Evolutionary conservation across 2,329 filamentous ascomycete species (phyloP).

Genomic region (Dactylellina parvicollis): DNA sequence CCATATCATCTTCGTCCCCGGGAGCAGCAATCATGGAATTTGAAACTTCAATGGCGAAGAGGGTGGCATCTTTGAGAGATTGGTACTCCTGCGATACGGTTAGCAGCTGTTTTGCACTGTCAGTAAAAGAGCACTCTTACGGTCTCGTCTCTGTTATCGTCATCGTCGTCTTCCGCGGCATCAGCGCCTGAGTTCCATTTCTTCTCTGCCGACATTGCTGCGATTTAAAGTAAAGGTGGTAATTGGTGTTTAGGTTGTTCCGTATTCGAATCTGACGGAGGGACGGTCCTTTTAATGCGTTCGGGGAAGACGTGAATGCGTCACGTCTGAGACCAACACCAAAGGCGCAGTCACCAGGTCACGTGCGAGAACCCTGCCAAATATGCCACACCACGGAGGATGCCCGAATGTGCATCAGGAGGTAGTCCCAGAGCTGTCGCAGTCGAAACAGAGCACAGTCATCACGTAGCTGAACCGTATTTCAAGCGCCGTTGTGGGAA

Average conservation of each 20-base stretch:
- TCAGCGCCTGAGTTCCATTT: conserved; percentile 65
- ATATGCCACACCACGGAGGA: too few species aligned
- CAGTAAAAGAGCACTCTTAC: conserved; percentile 62
- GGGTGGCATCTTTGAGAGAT: conserved; percentile 93
- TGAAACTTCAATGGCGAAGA: conserved; percentile 93
- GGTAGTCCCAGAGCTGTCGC: too few species aligned
- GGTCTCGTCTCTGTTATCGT: conserved; percentile 74
- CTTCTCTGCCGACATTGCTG: conserved; percentile 63
- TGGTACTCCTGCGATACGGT: conserved; percentile 77
- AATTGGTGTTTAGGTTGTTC: not conserved
- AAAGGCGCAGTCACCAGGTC: conserved; percentile 47
- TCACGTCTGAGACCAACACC: conserved; percentile 42
- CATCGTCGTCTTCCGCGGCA: conserved; percentile 72
- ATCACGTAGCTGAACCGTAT: not conserved
- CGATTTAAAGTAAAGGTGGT: not conserved
- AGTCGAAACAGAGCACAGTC: too few species aligned
- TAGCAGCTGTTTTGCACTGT: conserved; percentile 8
- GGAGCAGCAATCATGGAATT: conserved; percentile 75
- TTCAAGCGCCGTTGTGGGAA: not conserved
- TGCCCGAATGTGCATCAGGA: too few species aligned
- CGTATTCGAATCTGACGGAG: not conserved
- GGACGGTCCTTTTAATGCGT: conserved; percentile 11
- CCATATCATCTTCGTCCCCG: conserved; percentile 49
- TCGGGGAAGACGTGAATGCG: conserved; percentile 45
- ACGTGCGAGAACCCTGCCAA: conserved; percentile 47